Conservation (phyloP, 768 basidiomycete genomes). For the Suillus placidus region DNA sequence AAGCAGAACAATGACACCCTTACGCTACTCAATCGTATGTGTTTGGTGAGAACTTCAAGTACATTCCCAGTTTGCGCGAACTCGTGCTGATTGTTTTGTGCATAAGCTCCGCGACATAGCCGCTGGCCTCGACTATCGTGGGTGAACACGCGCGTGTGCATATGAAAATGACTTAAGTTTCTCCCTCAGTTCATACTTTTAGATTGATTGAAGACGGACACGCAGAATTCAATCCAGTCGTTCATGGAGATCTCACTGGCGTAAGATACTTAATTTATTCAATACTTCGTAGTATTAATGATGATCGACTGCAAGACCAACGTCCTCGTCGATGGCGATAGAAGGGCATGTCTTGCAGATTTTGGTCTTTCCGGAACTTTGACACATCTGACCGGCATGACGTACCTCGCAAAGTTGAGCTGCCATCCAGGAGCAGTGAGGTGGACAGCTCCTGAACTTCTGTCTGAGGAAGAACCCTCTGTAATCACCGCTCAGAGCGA, state of each 20-base stretch:
- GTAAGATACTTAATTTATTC: neutral
- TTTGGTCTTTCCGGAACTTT: neutral
- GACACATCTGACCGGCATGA: neutral
- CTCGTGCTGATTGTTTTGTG: neutral
- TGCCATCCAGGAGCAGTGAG: neutral
- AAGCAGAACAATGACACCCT: slow-evolving; percentile 7
- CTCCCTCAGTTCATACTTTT: neutral
- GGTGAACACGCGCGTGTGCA: neutral
- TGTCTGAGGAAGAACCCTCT: neutral
- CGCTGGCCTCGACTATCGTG: slow-evolving; percentile 3
- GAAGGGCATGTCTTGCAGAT: neutral
- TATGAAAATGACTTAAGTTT: neutral
- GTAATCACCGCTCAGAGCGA: neutral
- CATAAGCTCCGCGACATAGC: neutral
- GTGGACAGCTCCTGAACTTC: neutral
- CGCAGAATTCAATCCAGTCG: neutral
- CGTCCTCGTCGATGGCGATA: neutral
- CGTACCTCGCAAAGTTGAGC: neutral
- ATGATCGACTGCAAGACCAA: neutral
- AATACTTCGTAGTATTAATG: neutral
- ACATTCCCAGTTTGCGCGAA: neutral
- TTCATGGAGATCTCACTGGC: neutral
- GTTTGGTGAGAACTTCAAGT: slow-evolving; percentile 17
- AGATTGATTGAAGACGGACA: neutral
- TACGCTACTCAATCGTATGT: slow-evolving; percentile 12